Conservation (phyloP, 768 basidiomycete genomes). For the Mycena olivaceomarginata region DNA sequence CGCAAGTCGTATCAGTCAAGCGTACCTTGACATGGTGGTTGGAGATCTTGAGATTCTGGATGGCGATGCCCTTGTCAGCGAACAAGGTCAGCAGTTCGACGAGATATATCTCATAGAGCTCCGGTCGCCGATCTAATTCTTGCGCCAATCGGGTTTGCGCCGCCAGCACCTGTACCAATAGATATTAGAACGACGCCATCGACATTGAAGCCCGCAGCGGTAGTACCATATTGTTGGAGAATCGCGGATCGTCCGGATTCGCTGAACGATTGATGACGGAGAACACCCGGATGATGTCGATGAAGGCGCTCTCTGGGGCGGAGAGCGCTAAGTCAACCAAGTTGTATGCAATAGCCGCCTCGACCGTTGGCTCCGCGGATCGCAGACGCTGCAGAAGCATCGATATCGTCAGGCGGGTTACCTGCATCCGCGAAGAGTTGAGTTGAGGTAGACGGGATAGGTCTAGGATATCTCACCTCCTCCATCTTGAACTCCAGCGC, state of each 20-base stretch:
- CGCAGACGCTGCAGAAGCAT: constrained; percentile 94
- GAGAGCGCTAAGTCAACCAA: constrained; percentile 92
- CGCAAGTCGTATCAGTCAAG: constrained; percentile 17
- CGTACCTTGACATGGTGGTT: constrained; percentile 81
- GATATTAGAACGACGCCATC: constrained; percentile 1
- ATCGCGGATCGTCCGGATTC: constrained; percentile 92
- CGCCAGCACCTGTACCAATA: constrained; percentile 79
- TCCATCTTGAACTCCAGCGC: constrained; percentile 92
- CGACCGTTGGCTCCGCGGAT: constrained; percentile 89
- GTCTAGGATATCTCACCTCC: constrained; percentile 70
- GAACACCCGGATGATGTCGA: constrained; percentile 90
- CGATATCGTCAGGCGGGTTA: constrained; percentile 91
- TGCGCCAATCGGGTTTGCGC: constrained; percentile 94
- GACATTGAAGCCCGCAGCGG: background rate
- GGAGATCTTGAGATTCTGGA: constrained; percentile 86
- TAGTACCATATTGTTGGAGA: constrained; percentile 92
- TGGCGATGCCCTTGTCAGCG: constrained; percentile 92
- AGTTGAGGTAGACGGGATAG: background rate
- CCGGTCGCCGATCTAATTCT: constrained; percentile 83
- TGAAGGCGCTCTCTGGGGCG: constrained; percentile 85
- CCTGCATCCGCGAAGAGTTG: constrained; percentile 59
- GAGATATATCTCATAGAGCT: constrained; percentile 87
- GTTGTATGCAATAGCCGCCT: constrained; percentile 94
- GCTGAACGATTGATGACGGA: constrained; percentile 90
- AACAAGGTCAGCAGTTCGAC: constrained; percentile 91